Percentiles rank a stretch among this genome's conserved stretches.
Evolutionary conservation across 2,329 filamentous ascomycete species (phyloP).

Genomic region (Fusarium torulosum): DNA sequence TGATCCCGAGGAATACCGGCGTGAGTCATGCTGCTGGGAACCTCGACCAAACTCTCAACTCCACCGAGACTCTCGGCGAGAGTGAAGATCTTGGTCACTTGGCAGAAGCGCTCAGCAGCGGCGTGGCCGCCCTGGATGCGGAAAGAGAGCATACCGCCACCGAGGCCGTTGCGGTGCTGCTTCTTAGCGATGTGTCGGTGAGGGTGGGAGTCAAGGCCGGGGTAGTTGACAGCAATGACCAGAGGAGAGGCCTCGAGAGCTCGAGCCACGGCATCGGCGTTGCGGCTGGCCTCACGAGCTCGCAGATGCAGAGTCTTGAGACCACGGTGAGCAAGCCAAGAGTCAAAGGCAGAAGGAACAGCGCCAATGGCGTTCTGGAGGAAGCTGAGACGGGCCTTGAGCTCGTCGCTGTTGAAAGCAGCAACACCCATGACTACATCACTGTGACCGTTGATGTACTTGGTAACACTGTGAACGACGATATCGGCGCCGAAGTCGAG

Average conservation of each 20-base stretch:
- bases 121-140: slow-evolving; percentile 87
- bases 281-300: slow-evolving; percentile 84
- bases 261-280: slow-evolving; percentile 81
- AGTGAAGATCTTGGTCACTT: slow-evolving; percentile 88
- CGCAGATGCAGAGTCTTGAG: slow-evolving; percentile 97
- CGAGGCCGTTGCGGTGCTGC: slow-evolving; percentile 94
- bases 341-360: slow-evolving; percentile 94
- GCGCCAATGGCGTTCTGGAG: slow-evolving; percentile 98
- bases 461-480: slow-evolving; percentile 96
- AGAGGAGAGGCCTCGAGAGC: slow-evolving; percentile 83
- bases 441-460: slow-evolving; percentile 98
- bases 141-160: slow-evolving; percentile 98
- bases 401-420: slow-evolving; percentile 88
- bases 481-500: slow-evolving; percentile 96
- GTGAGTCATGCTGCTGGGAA: slow-evolving; percentile 97
- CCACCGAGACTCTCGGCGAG: slow-evolving; percentile 93
- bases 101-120: slow-evolving; percentile 93
- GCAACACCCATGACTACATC: slow-evolving; percentile 98
- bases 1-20: slow-evolving; percentile 92
- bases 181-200: slow-evolving; percentile 86
- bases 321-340: slow-evolving; percentile 96
- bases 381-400: slow-evolving; percentile 84
- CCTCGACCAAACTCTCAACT: slow-evolving; percentile 90
- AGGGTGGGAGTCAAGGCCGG: slow-evolving; percentile 87
- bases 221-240: slow-evolving; percentile 94